Evolutionary conservation across 352 stramenopile genomes (phyloP).

Genomic region (Globisporangium paddicum): DNA sequence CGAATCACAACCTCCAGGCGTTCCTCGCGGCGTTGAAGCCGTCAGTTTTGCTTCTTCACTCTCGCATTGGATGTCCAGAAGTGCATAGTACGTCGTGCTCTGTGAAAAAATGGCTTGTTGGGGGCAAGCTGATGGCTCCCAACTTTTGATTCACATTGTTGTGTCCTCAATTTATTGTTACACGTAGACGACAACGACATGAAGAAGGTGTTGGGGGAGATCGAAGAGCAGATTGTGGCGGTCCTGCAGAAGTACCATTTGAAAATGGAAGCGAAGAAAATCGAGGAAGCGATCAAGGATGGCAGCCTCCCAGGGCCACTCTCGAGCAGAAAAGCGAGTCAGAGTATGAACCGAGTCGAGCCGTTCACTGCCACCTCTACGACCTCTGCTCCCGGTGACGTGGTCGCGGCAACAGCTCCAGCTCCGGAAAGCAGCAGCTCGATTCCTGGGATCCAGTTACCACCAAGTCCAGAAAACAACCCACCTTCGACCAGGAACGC

Average conservation of each 20-base stretch:
- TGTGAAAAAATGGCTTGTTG: neutral
- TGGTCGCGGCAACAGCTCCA: neutral
- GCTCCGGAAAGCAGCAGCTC: slow-evolving; percentile 1
- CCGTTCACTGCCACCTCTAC: neutral
- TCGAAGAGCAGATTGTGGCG: slow-evolving; percentile 68
- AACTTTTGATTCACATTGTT: too few species aligned
- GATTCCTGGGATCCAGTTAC: neutral
- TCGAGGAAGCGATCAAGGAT: slow-evolving; percentile 15
- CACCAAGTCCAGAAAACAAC: neutral
- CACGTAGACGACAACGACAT: slow-evolving; percentile 53
- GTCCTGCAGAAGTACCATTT: slow-evolving; percentile 62
- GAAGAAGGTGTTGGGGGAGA: slow-evolving; percentile 69
- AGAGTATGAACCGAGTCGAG: neutral
- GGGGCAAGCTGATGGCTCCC: too few species aligned
- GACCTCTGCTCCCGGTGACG: neutral
- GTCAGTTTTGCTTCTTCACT: slow-evolving; percentile 52
- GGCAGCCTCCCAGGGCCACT: neutral
- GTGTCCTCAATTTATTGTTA: neutral
- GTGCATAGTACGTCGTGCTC: slow-evolving; percentile 46
- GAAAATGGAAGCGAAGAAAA: slow-evolving; percentile 49
- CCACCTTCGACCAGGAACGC: neutral
- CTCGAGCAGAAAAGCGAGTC: neutral
- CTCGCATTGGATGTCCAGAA: slow-evolving; percentile 66
- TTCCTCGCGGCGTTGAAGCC: slow-evolving; percentile 67
- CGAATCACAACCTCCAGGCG: slow-evolving; percentile 58